Conservation (phyloP, 2,329 filamentous ascomycete species). For the Penicillium sp. region DNA sequence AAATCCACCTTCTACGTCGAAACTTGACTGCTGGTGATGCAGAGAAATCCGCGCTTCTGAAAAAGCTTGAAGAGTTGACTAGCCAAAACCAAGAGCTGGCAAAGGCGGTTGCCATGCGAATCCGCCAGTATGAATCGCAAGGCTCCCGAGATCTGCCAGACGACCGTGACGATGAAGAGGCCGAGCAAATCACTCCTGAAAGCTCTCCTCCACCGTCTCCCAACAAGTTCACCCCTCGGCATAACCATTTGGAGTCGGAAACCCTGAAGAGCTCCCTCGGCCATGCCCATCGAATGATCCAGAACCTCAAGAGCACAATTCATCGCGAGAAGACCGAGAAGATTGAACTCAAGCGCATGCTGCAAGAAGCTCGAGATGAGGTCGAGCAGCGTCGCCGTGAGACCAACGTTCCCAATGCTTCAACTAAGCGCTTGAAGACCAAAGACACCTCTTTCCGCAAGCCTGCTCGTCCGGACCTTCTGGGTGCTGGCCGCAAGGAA, state of each 20-base stretch:
- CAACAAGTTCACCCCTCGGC: conserved; percentile 85
- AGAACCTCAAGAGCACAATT: conserved; percentile 90
- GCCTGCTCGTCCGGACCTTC: conserved; percentile 67
- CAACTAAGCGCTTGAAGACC: conserved; percentile 61
- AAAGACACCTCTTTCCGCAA: conserved; percentile 75
- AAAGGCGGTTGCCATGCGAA: conserved; percentile 75
- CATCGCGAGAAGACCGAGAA: conserved; percentile 99
- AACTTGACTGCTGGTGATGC: conserved; percentile 76
- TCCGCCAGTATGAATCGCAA: conserved; percentile 67
- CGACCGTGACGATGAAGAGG: conserved; percentile 65
- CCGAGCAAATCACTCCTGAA: conserved; percentile 76
- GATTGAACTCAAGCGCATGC: conserved; percentile 88
- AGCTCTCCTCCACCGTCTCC: conserved; percentile 89
- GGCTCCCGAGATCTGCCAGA: conserved; percentile 60
- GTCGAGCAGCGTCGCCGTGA: conserved; percentile 68
- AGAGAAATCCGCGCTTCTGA: conserved; percentile 76
- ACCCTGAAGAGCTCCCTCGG: conserved; percentile 91
- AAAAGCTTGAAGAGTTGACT: conserved; percentile 83
- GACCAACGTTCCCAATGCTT: conserved; percentile 46
- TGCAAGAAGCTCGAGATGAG: conserved; percentile 93
- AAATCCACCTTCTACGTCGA: conserved; percentile 80
- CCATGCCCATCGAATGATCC: conserved; percentile 94
- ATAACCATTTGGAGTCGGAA: conserved; percentile 90
- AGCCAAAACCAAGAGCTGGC: conserved; percentile 90
- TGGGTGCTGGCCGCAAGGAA: conserved; percentile 73